phyloP scores from a whole-genome alignment of 352 stramenopile species.

The Globisporangium radiosum region DNA sequence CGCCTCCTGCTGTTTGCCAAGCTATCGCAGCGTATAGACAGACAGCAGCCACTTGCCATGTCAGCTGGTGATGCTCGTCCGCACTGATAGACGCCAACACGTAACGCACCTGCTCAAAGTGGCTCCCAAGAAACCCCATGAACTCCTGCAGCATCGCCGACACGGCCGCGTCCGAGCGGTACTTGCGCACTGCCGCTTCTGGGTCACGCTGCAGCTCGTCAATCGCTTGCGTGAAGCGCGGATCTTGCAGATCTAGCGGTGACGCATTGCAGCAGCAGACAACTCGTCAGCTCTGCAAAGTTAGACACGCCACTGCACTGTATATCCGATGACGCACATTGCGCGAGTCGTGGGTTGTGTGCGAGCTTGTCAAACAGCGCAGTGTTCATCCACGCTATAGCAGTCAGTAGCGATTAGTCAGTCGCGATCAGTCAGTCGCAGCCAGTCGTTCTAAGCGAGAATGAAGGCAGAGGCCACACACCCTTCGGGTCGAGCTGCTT shows the following conservation, averaged over 20 bases:
- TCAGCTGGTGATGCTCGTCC: not conserved
- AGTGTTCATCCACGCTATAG: conserved; percentile 69
- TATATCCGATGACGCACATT: conserved; percentile 23
- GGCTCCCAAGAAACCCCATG: conserved; percentile 57
- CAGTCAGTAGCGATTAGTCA: not conserved
- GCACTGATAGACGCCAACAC: not conserved
- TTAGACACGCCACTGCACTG: not conserved
- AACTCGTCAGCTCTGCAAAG: not conserved
- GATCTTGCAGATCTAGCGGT: conserved; percentile 49
- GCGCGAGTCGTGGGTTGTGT: conserved; percentile 40
- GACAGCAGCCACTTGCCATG: not conserved
- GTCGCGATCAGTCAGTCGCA: not conserved
- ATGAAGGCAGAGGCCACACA: conserved; percentile 9
- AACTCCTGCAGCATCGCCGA: conserved; percentile 63
- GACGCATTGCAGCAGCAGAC: not conserved
- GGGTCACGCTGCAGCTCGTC: conserved; percentile 66
- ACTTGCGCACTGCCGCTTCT: conserved; percentile 48
- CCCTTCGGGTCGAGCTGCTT: conserved; percentile 58
- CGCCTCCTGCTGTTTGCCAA: conserved; percentile 26
- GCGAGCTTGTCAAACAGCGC: conserved; percentile 65
- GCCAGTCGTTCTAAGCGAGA: not conserved
- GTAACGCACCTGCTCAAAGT: conserved; percentile 68
- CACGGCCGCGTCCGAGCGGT: conserved; percentile 53
- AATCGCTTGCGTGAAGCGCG: conserved; percentile 59
- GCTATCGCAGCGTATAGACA: conserved; percentile 12